phyloP scores from a whole-genome alignment of 2,329 filamentous ascomycete species.

The Colletotrichum sp. region DNA sequence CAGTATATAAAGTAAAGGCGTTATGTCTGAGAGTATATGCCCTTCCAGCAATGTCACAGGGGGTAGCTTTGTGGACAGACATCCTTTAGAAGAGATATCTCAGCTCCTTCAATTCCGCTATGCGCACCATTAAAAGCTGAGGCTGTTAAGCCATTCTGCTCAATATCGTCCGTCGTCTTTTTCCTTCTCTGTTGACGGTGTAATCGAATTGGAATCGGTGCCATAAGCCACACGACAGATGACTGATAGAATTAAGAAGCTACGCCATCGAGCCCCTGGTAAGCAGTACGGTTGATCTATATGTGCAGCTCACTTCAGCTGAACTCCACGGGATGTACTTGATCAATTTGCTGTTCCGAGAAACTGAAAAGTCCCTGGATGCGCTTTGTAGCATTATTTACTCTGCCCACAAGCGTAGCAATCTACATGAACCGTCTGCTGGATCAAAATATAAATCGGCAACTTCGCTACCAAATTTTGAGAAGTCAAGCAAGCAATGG shows the following conservation, averaged over 20 bases:
- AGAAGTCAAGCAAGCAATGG: not conserved
- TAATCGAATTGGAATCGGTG: fast-evolving
- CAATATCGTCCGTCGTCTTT: not conserved
- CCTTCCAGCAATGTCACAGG: not conserved
- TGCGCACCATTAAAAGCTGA: too few relatives aligned
- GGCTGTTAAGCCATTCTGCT: not conserved
- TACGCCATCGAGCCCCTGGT: not conserved
- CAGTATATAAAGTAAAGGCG: not conserved
- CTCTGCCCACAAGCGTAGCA: fast-evolving
- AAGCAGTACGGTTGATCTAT: too few relatives aligned
- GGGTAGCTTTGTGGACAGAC: too few relatives aligned
- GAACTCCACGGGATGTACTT: not conserved
- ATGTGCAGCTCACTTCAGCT: not conserved
- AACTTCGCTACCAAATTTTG: not conserved
- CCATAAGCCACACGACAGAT: fast-evolving
- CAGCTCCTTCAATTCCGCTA: not conserved
- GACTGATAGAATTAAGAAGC: fast-evolving
- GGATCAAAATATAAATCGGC: not conserved
- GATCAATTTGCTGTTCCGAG: too few relatives aligned
- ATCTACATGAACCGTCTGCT: fast-evolving
- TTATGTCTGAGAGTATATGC: not conserved
- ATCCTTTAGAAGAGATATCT: too few relatives aligned
- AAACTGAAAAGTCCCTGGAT: fast-evolving
- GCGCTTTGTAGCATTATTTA: fast-evolving
- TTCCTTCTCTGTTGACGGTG: not conserved